Base-by-base conservation (phyloP, 306 rosid genomes). In the Erythrophleum fordii region DNA sequence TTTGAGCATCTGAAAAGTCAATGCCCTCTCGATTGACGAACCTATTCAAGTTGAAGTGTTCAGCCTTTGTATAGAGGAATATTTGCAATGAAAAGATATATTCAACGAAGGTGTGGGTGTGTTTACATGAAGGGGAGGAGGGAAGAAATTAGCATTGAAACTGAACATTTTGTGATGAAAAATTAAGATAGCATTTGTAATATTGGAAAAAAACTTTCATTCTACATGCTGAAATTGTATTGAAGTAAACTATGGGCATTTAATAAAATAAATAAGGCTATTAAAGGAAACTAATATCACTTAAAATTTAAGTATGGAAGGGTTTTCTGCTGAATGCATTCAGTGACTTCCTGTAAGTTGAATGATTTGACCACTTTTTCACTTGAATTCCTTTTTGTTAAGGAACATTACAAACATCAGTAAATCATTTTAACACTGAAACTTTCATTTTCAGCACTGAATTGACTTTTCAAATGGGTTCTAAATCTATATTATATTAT, bases 1-100 rank as follows among this genome's bases (percentile, higher is more conserved):
- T 87, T 86, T 93, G 96, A 75, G 96, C 98, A 89, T 91, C 99
- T 18, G 99, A 95, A 87, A 95, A 95, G 92, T 95, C 99, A 52
- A 95, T 95, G 72, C 99, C 99, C 37, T 93, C 98, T 75, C 91
- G 92, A 75, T 95, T 91, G 86, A 91, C 86, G 85, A 95, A 91
- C 93, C 99, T 95, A 81, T 77, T 84, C 58, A 86, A 34, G 68
- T 59, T 25, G 56, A 84, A 82, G 55, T 46, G 60, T 42, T 81
- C 75, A 79, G 73, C 42, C 62, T 78, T 76, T 44, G 53, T 5
- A 77, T 26, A 53, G 31, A 62, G 42, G 71, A 68, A 35, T 35
- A 69, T 67, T 69, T 76, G 64, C 53, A 77, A 73, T 61, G 34
- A 29, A 6, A 61, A 73, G 28, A 41, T 37, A 58, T 34, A 37